Evolutionary conservation across 2,329 filamentous ascomycete genomes (phyloP).

Genomic region (Fusarium cyanostomum): DNA sequence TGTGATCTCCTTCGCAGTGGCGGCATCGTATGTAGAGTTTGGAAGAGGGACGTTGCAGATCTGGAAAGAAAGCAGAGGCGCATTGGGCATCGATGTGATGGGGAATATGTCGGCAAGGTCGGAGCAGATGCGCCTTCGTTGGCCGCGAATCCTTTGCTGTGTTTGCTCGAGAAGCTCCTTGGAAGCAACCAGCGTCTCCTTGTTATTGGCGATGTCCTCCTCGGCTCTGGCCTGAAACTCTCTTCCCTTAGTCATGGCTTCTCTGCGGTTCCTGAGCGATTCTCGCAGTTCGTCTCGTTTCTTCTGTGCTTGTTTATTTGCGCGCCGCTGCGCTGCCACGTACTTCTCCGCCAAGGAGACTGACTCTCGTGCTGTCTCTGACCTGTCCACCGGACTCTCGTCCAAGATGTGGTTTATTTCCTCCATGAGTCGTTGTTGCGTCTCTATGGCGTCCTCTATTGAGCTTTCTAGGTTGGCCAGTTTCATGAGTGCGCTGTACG

Average conservation of each 20-base stretch:
- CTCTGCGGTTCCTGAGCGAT: constrained; percentile 71
- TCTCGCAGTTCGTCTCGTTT: constrained; percentile 73
- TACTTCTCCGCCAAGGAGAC: constrained; percentile 60
- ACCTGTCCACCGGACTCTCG: constrained; percentile 52
- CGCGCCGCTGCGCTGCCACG: constrained; percentile 71
- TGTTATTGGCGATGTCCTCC: constrained; percentile 69
- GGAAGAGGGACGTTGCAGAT: constrained; percentile 83
- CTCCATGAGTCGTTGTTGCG: constrained; percentile 75
- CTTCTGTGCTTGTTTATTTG: constrained; percentile 68
- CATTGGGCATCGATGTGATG: constrained; percentile 70
- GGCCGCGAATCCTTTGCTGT: constrained; percentile 77
- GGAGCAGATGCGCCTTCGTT: constrained; percentile 87
- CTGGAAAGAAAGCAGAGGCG: constrained; percentile 78
- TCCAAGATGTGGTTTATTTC: constrained; percentile 75
- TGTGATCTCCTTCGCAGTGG: constrained; percentile 56
- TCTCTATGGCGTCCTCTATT: constrained; percentile 87
- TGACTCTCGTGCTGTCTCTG: constrained; percentile 61
- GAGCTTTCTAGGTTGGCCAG: constrained; percentile 89
- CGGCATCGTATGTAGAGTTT: constrained; percentile 77
- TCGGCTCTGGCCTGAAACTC: constrained; percentile 66
- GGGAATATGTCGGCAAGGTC: constrained; percentile 83
- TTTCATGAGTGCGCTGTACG: constrained; percentile 88
- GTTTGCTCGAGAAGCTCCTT: constrained; percentile 64
- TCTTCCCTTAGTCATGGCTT: constrained; percentile 73
- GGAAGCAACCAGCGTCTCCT: constrained; percentile 66